Percentiles rank a stretch among this genome's conserved stretches.
Conservation (phyloP, 345 rosid genomes). For the Leavenworthia alabamica region DNA sequence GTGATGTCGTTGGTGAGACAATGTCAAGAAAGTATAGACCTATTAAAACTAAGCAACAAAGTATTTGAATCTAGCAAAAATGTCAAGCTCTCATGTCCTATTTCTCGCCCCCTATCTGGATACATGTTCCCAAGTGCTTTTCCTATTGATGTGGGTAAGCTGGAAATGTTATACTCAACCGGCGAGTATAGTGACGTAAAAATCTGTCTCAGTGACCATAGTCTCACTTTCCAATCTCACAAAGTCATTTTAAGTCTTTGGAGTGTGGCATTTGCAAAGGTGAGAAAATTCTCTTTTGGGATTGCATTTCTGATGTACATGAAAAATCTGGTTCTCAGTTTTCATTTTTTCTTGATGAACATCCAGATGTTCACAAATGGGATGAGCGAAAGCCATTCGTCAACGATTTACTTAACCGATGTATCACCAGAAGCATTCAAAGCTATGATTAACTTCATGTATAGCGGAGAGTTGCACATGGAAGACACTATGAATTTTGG, state of each 20-base stretch:
- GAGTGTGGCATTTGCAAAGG: conserved; percentile 94
- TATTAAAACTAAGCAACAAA: conserved; percentile 47
- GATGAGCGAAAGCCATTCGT: conserved; percentile 78
- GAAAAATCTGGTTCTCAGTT: not conserved
- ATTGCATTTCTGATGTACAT: not conserved
- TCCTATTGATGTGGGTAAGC: conserved; percentile 59
- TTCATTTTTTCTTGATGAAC: not conserved
- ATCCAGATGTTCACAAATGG: conserved; percentile 98
- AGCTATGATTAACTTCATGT: conserved; percentile 82
- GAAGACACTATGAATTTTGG: conserved; percentile 57
- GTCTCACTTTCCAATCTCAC: conserved; percentile 60
- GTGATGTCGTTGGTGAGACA: conserved; percentile 66
- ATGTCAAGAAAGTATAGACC: conserved; percentile 61
- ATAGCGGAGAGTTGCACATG: conserved; percentile 60
- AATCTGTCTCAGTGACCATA: conserved; percentile 55
- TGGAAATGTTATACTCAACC: conserved; percentile 39
- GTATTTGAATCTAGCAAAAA: conserved; percentile 44
- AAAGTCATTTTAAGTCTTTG: conserved; percentile 74
- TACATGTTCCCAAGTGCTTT: conserved; percentile 55
- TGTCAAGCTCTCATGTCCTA: conserved; percentile 58
- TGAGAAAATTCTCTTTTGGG: conserved; percentile 27
- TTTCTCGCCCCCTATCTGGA: conserved; percentile 39
- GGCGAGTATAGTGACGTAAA: conserved; percentile 57
- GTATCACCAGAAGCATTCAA: conserved; percentile 68
- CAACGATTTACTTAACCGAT: conserved; percentile 62